phyloP scores from a whole-genome alignment of 192 early-diverging fungal species.

The Phlyctochytrium arcticum region DNA sequence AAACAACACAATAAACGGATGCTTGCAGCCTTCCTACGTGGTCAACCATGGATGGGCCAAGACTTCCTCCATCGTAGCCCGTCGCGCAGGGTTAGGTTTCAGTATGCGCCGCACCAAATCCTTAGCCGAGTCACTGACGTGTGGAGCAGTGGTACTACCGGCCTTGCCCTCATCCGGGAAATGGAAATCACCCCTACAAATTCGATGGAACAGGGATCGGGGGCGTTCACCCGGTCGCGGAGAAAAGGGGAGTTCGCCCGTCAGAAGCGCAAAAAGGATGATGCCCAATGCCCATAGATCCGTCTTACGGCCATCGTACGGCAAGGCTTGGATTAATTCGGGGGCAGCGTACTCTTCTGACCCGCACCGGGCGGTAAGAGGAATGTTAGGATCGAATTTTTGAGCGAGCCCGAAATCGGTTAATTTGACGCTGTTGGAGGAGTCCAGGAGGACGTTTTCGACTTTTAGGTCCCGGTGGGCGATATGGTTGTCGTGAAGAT shows the following conservation, averaged over 20 bases:
- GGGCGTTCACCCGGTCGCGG: slow-evolving; percentile 35
- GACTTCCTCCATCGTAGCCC: slow-evolving; percentile 8
- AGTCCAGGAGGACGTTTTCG: slow-evolving; percentile 45
- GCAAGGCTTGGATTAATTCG: slow-evolving; percentile 57
- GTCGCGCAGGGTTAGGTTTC: slow-evolving; percentile 12
- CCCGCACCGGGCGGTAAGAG: slow-evolving; percentile 57
- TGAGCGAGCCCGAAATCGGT: slow-evolving; percentile 68
- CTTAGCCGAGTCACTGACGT: slow-evolving; percentile 2
- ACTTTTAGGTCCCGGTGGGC: slow-evolving; percentile 3
- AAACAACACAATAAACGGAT: too few relatives aligned
- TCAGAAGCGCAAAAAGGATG: slow-evolving; percentile 40
- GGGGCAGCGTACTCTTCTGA: slow-evolving; percentile 76
- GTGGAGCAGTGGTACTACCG: background rate
- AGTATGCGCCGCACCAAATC: slow-evolving; percentile 15
- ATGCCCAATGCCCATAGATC: slow-evolving; percentile 45
- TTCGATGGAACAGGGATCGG: slow-evolving; percentile 54
- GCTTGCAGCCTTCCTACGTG: background rate
- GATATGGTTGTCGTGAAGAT: slow-evolving; percentile 23
- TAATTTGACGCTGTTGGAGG: slow-evolving; percentile 52
- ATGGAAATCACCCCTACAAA: slow-evolving; percentile 55
- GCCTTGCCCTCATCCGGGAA: slow-evolving; percentile 40
- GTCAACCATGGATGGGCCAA: slow-evolving; percentile 11
- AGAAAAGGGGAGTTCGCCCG: slow-evolving; percentile 35
- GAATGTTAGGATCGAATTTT: slow-evolving; percentile 6
- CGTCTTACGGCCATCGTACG: slow-evolving; percentile 62